Conservation (phyloP, 2,329 filamentous ascomycete species). For the Beauveria pseudobassiana region DNA sequence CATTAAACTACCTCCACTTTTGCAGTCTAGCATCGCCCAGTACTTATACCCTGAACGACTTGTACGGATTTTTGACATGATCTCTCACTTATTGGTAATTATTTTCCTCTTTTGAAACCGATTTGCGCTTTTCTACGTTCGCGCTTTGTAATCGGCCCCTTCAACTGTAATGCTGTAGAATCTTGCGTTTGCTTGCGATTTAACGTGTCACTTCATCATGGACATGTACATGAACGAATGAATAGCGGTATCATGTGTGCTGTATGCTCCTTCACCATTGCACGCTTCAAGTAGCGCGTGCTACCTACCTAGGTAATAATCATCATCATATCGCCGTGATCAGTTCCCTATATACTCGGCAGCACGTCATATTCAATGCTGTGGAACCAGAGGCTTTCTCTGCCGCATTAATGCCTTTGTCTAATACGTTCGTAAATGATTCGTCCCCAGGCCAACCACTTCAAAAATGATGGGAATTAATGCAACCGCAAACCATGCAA, state of each 20-base stretch:
- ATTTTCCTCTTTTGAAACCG: too few species aligned
- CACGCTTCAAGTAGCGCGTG: not conserved
- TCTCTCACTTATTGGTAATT: not conserved
- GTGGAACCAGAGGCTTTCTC: not conserved
- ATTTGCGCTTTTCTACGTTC: not conserved
- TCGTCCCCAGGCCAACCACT: slow-evolving; percentile 43
- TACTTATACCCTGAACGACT: not conserved
- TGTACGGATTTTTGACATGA: not conserved
- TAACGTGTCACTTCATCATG: slow-evolving; percentile 9
- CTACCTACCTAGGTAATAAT: not conserved
- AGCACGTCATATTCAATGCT: not conserved
- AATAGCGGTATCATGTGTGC: not conserved
- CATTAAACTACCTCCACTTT: slow-evolving; percentile 10
- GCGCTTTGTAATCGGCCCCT: too few species aligned
- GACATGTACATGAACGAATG: slow-evolving; percentile 8
- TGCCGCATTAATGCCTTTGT: not conserved
- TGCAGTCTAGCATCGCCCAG: not conserved
- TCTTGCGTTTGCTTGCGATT: slow-evolving; percentile 2
- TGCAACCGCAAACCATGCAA: slow-evolving; percentile 74
- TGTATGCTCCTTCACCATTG: not conserved
- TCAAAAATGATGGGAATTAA: slow-evolving; percentile 68
- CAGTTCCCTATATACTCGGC: not conserved
- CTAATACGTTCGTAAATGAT: slow-evolving; percentile 24
- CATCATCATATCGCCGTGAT: slow-evolving; percentile 6
- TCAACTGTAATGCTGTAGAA: not conserved